Percentiles rank a stretch among this genome's conserved stretches.
These are phyloP conservation scores for Scedosporium dehoogii DNA, from an alignment of 2,329 filamentous ascomycete genomes.

Conservation along the genomic window DNA sequence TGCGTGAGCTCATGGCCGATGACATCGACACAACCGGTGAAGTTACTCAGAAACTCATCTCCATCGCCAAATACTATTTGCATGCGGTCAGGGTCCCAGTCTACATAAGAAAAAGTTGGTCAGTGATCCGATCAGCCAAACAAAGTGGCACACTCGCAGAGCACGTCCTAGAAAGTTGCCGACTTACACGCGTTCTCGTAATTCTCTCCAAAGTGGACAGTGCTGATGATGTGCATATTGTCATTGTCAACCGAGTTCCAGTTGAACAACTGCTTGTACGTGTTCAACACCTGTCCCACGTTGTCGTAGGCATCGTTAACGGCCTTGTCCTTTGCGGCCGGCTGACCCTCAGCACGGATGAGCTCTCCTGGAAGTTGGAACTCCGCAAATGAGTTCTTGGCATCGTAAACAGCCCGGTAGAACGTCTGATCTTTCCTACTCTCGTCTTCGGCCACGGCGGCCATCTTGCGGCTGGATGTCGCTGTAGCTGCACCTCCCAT, in stretches of 20 bases:
- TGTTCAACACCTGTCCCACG: conserved; percentile 35
- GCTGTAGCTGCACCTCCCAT: not conserved
- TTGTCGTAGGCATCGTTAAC: conserved; percentile 42
- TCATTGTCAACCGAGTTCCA: conserved; percentile 44
- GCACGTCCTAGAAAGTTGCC: not conserved
- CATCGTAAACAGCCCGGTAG: conserved; percentile 35
- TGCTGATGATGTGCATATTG: conserved; percentile 37
- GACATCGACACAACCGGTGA: conserved; percentile 42
- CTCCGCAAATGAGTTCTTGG: conserved; percentile 25
- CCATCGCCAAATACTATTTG: conserved; percentile 51
- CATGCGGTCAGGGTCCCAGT: conserved; percentile 37
- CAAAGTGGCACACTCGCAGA: too few species aligned
- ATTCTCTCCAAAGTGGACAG: conserved; percentile 39
- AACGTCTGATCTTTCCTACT: conserved; percentile 16
- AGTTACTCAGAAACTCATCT: conserved; percentile 38
- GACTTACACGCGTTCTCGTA: conserved; percentile 42
- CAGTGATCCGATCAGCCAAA: not conserved
- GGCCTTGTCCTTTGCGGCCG: conserved; percentile 26
- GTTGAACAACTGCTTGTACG: conserved; percentile 38
- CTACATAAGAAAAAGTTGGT: conserved; percentile 13
- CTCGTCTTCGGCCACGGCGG: conserved; percentile 1
- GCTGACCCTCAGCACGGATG: conserved; percentile 31
- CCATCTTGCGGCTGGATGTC: conserved; percentile 12
- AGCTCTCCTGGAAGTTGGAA: conserved; percentile 30
- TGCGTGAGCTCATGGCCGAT: conserved; percentile 50